Evolutionary conservation across 2,329 filamentous ascomycete species (phyloP).

Genomic region (Botrytis deweyae): DNA sequence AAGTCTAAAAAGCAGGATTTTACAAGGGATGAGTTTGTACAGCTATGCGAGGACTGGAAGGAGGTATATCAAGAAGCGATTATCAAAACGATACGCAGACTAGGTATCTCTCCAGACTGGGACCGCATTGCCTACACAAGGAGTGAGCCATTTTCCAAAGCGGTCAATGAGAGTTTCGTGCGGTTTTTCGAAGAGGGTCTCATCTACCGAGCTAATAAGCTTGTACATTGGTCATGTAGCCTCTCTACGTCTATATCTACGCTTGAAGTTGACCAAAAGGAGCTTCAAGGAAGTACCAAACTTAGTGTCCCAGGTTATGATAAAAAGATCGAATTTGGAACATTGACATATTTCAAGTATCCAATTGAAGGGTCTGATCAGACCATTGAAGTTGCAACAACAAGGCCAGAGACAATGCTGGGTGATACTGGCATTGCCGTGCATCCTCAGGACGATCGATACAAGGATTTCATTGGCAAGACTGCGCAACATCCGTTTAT

Average conservation of each 20-base stretch:
- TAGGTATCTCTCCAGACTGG: background rate
- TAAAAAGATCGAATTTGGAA: background rate
- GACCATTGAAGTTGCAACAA: background rate
- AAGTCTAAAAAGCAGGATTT: background rate
- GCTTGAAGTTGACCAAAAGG: background rate
- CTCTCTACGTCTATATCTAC: background rate
- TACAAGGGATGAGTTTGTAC: background rate
- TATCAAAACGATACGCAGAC: background rate
- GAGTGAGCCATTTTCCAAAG: background rate
- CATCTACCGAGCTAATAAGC: slow-evolving; percentile 1
- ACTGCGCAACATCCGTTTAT: background rate
- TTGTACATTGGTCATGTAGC: background rate
- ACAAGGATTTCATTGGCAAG: background rate
- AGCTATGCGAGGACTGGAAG: background rate
- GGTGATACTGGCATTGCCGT: background rate
- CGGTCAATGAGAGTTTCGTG: slow-evolving; percentile 1
- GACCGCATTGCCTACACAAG: background rate
- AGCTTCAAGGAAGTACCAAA: background rate
- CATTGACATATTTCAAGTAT: slow-evolving; percentile 1
- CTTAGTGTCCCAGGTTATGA: background rate
- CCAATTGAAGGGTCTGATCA: background rate
- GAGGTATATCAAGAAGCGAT: background rate
- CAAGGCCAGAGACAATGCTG: background rate
- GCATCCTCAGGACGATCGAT: background rate
- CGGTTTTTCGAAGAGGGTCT: background rate